Evolutionary conservation across 2,329 filamentous ascomycete genomes (phyloP).

Genomic region (Pestalotiopsis sp.): DNA sequence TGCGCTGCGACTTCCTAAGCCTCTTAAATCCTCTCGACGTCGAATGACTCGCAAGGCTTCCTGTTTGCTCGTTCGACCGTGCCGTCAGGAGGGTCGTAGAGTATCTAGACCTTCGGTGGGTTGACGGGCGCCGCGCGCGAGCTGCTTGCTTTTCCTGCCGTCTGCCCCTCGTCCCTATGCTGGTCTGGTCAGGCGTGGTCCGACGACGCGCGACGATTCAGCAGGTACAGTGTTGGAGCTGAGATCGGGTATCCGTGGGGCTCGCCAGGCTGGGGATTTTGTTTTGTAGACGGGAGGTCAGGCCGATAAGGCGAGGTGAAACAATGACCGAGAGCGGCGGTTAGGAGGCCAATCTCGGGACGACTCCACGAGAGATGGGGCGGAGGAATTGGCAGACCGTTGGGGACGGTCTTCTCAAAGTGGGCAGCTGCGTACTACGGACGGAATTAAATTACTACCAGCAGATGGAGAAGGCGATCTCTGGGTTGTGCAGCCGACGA

Average conservation of each 20-base stretch:
- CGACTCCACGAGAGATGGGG: conserved; percentile 12
- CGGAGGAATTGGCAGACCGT: conserved; percentile 12
- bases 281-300: conserved; percentile 13
- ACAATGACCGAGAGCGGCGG: conserved; percentile 19
- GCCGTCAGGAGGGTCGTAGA: neutral
- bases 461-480: neutral
- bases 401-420: neutral
- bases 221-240: neutral
- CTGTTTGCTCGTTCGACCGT: neutral
- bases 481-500: neutral
- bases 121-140: neutral
- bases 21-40: neutral
- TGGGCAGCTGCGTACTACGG: conserved; percentile 7
- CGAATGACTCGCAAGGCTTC: neutral
- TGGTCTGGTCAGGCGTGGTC: neutral
- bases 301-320: conserved; percentile 19
- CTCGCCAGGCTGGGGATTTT: conserved; percentile 14
- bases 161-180: conserved; percentile 3
- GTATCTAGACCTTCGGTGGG: neutral
- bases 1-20: neutral
- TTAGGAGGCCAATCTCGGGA: conserved; percentile 18
- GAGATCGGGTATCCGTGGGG: conserved; percentile 18
- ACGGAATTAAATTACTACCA: neutral
- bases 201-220: neutral
- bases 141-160: neutral